Conservation (phyloP, 2,329 filamentous ascomycete genomes). For the Xylariaceae sp. region DNA sequence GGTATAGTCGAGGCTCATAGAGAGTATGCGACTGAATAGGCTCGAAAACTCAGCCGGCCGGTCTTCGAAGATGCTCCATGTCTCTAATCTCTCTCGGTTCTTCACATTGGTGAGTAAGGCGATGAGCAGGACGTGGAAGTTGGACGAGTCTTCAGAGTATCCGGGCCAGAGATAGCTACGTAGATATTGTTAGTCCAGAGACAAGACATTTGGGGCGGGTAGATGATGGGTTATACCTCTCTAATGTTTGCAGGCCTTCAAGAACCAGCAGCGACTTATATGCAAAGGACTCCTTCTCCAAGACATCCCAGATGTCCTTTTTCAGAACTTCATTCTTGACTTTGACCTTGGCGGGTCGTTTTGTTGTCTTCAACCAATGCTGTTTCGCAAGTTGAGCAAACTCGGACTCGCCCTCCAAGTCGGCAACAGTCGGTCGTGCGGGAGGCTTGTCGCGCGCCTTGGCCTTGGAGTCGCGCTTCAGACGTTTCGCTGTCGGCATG, state of each 20-base stretch:
- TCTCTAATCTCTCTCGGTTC: conserved; percentile 77
- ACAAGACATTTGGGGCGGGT: neutral
- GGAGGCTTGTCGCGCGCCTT: conserved; percentile 39
- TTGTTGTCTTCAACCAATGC: conserved; percentile 72
- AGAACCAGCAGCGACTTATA: conserved; percentile 75
- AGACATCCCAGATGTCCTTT: conserved; percentile 79
- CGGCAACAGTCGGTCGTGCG: conserved; percentile 61
- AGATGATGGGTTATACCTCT: conserved; percentile 41
- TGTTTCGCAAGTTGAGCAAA: conserved; percentile 77
- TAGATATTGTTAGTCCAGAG: conserved; percentile 2
- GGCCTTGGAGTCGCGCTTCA: conserved; percentile 47
- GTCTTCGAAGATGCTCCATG: conserved; percentile 79
- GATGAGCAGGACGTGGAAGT: conserved; percentile 86
- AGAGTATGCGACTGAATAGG: conserved; percentile 84
- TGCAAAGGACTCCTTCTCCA: conserved; percentile 77
- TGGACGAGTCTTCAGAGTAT: conserved; percentile 82
- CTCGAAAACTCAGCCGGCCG: conserved; percentile 78
- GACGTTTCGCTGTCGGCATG: conserved; percentile 59
- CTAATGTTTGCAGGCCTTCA: conserved; percentile 86
- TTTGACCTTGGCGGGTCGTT: conserved; percentile 60
- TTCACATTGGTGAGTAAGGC: conserved; percentile 85
- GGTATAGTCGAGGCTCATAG: conserved; percentile 73
- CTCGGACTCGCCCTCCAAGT: conserved; percentile 65
- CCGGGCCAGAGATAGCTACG: conserved; percentile 84
- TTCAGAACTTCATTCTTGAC: conserved; percentile 84